phyloP scores from a whole-genome alignment of 495 filamentous ascomycete species.

The Polyplosphaeria fusca region DNA sequence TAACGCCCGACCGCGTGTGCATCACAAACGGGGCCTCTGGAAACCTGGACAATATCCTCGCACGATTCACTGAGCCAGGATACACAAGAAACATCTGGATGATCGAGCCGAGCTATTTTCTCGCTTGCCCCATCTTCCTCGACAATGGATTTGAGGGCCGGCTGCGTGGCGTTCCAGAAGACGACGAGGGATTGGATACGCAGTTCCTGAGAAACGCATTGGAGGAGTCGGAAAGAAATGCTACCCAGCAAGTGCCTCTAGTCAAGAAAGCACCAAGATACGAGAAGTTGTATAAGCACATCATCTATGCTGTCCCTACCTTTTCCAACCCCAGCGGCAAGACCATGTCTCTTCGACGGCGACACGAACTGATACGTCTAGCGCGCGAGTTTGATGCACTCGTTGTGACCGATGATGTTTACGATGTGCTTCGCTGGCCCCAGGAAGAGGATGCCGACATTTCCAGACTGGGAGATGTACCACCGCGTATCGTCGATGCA shows the following conservation, averaged over 20 bases:
- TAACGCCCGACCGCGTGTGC: background rate
- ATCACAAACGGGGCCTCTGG: constrained; percentile 11
- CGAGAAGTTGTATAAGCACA: constrained; percentile 11
- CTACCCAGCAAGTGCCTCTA: background rate
- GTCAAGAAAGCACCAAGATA: constrained; percentile 4
- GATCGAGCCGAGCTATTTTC: constrained; percentile 13
- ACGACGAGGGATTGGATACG: constrained; percentile 6
- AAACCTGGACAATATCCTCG: constrained; percentile 5
- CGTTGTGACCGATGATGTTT: constrained; percentile 20
- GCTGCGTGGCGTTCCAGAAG: constrained; percentile 7
- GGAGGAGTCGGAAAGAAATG: background rate
- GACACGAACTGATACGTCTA: constrained; percentile 22
- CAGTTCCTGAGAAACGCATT: background rate
- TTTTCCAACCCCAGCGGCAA: constrained; percentile 21
- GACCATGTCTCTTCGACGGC: constrained; percentile 16
- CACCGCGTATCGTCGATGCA: constrained; percentile 5
- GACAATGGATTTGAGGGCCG: constrained; percentile 6
- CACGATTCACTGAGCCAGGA: constrained; percentile 5
- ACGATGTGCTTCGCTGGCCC: constrained; percentile 12
- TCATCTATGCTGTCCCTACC: constrained; percentile 16
- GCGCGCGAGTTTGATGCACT: constrained; percentile 24
- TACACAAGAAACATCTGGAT: constrained; percentile 16
- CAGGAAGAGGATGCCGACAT: background rate
- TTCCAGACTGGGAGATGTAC: background rate
- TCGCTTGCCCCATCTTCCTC: constrained; percentile 12